phyloP scores from a whole-genome alignment of 2,329 filamentous ascomycete species.

The Alternaria longipes region DNA sequence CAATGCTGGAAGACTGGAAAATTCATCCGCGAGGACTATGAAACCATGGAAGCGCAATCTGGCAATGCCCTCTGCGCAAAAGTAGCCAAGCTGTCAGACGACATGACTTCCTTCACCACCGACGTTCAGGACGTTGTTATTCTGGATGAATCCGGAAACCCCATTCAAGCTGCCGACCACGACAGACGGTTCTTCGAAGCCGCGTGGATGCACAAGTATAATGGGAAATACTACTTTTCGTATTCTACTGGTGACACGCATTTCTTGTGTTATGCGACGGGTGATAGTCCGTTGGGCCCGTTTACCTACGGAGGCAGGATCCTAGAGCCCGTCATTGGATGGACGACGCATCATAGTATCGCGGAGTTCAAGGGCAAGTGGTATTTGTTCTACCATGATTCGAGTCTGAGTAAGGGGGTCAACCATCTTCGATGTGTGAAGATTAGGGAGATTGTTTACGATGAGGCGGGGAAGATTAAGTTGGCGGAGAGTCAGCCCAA shows the following conservation, averaged over 20 bases:
- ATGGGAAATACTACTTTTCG: slow-evolving; percentile 76
- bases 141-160: slow-evolving; percentile 67
- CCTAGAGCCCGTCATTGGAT: slow-evolving; percentile 78
- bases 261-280: slow-evolving; percentile 74
- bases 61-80: slow-evolving; percentile 69
- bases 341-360: slow-evolving; percentile 84
- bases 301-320: slow-evolving; percentile 77
- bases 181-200: slow-evolving; percentile 82
- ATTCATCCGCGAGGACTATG: slow-evolving; percentile 60
- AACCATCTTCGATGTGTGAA: slow-evolving; percentile 78
- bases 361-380: slow-evolving; percentile 76
- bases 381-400: slow-evolving; percentile 82
- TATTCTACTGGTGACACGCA: slow-evolving; percentile 84
- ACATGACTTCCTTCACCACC: slow-evolving; percentile 71
- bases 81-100: slow-evolving; percentile 69
- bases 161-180: slow-evolving; percentile 72
- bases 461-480: slow-evolving; percentile 69
- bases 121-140: slow-evolving; percentile 70
- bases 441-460: slow-evolving; percentile 77
- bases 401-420: slow-evolving; percentile 71
- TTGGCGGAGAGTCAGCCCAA: slow-evolving; percentile 45
- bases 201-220: slow-evolving; percentile 79
- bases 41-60: slow-evolving; percentile 39
- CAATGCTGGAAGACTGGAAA: slow-evolving; percentile 74
- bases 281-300: slow-evolving; percentile 71